These are phyloP conservation scores for Nothopassalora personata DNA, from an alignment of 2,329 filamentous ascomycete species.

Conservation along the genomic window DNA sequence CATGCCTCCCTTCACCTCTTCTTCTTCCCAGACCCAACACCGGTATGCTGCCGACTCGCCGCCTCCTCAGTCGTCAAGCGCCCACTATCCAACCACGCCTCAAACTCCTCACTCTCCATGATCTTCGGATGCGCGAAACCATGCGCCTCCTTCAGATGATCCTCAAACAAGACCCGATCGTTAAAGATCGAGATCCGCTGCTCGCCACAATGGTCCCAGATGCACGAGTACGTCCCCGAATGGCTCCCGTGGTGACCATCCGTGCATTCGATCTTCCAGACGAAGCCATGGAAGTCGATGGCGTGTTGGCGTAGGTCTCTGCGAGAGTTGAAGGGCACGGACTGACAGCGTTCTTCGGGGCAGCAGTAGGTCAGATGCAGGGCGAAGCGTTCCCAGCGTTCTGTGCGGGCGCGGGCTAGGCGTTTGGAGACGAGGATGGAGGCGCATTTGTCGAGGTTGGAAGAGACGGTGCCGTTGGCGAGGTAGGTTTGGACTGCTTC, in stretches of 20 bases:
- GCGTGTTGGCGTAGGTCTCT: neutral
- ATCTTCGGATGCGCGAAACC: neutral
- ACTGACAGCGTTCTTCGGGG: neutral
- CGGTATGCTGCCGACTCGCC: neutral
- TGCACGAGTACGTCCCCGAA: neutral
- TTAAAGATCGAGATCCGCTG: neutral
- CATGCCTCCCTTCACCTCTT: neutral
- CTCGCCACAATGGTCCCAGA: conserved; percentile 5
- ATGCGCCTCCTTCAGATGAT: neutral
- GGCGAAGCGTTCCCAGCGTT: conserved; percentile 17
- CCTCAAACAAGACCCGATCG: neutral
- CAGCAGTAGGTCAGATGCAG: conserved; percentile 9
- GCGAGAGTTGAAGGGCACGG: neutral
- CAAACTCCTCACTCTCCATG: neutral
- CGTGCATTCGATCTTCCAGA: neutral
- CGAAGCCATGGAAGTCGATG: conserved; percentile 2
- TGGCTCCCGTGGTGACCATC: neutral
- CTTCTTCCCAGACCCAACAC: neutral
- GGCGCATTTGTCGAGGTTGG: conserved; percentile 4
- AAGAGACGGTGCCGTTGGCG: neutral
- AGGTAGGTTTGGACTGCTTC: conserved; percentile 4
- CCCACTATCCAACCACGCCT: conserved; percentile 4
- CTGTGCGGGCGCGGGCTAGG: conserved; percentile 8
- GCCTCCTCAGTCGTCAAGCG: neutral
- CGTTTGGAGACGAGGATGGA: conserved; percentile 1